phyloP scores from a whole-genome alignment of 2,329 filamentous ascomycete genomes.

The Xylariaceae sp. region DNA sequence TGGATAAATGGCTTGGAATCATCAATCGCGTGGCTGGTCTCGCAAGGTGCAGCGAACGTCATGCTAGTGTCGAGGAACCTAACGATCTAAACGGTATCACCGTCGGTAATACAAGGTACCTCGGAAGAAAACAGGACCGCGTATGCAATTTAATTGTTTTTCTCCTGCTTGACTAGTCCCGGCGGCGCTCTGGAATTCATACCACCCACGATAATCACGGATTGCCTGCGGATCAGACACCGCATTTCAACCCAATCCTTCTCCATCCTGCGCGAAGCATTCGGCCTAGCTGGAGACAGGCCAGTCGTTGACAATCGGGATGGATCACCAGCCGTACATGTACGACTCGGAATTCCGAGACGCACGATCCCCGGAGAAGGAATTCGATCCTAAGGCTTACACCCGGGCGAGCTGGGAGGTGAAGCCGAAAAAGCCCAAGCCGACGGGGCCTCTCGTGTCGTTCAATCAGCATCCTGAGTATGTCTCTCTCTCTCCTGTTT shows the following conservation, averaged over 20 bases:
- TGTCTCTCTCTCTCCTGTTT: slow-evolving; percentile 28
- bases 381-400: slow-evolving; percentile 71
- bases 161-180: background rate
- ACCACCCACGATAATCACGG: slow-evolving; percentile 4
- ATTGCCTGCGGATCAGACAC: background rate
- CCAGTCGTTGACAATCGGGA: slow-evolving; percentile 27
- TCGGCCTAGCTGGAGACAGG: slow-evolving; percentile 20
- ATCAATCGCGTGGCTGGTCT: slow-evolving; percentile 6
- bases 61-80: background rate
- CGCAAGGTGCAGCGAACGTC: slow-evolving; percentile 1
- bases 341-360: slow-evolving; percentile 29
- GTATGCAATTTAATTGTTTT: background rate
- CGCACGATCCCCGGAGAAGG: slow-evolving; percentile 26
- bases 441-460: slow-evolving; percentile 68
- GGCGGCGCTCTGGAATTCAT: slow-evolving; percentile 3
- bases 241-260: slow-evolving; percentile 9
- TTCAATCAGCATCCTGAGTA: slow-evolving; percentile 88
- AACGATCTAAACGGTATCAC: no score
- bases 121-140: background rate
- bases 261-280: slow-evolving; percentile 16
- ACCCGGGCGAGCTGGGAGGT: slow-evolving; percentile 72
- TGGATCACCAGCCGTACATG: slow-evolving; percentile 28
- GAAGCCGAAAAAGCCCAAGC: slow-evolving; percentile 57
- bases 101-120: background rate
- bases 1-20: background rate